Evolutionary conservation across 139 green algal species (phyloP).

Genomic region (Ettlia oleoabundans): DNA sequence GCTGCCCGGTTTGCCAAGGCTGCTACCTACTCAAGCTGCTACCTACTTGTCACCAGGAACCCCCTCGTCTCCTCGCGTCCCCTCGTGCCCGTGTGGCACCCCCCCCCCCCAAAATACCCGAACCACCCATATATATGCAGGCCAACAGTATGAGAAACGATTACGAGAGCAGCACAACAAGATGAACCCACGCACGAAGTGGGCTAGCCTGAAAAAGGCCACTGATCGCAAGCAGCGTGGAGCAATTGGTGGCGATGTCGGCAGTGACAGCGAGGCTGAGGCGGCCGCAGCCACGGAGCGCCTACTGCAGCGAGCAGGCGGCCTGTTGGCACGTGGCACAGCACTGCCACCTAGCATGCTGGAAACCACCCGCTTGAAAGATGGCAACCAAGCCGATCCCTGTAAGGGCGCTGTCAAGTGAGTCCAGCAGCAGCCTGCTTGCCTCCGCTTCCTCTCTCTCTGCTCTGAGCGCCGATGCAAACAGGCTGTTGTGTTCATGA

Average conservation of each 20-base stretch:
- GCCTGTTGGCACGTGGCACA: slow-evolving; percentile 45
- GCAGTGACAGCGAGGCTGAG: slow-evolving; percentile 33
- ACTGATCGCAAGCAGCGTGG: background rate
- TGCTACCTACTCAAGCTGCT: no score
- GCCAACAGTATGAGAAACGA: slow-evolving; percentile 73
- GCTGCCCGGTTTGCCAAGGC: no score
- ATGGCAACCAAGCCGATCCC: slow-evolving; percentile 76
- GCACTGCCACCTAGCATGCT: slow-evolving; percentile 58
- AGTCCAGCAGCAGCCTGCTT: background rate
- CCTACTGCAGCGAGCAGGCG: slow-evolving; percentile 37
- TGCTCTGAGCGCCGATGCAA: no score
- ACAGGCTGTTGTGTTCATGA: no score
- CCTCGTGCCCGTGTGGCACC: no score
- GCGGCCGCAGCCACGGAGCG: slow-evolving; percentile 30
- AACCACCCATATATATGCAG: slow-evolving; percentile 49
- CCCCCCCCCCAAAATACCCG: no score
- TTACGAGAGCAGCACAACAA: slow-evolving; percentile 75
- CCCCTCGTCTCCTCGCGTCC: no score
- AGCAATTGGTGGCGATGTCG: background rate
- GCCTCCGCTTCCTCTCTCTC: no score
- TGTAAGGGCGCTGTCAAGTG: slow-evolving; percentile 56
- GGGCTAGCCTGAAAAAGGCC: slow-evolving; percentile 58
- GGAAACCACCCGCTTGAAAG: slow-evolving; percentile 75
- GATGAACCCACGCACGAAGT: slow-evolving; percentile 73
- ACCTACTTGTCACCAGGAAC: no score